phyloP scores from a whole-genome alignment of 306 rosid species.

The Cicer judaicum region DNA sequence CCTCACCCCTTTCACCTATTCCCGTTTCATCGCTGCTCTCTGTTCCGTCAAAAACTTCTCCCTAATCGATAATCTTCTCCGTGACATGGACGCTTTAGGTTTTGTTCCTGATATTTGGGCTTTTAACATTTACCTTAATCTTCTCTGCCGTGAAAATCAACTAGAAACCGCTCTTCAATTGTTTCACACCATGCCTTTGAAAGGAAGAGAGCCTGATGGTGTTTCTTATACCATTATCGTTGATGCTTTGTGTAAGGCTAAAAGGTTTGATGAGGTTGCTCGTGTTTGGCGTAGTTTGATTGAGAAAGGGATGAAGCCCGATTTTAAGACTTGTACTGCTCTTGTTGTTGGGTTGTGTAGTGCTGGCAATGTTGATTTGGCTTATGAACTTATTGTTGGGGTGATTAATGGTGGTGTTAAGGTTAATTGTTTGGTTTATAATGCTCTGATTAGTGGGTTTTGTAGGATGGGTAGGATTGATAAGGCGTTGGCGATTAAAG shows the following conservation, averaged over 20 bases:
- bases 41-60: conserved; percentile 59
- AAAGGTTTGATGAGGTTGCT: conserved; percentile 57
- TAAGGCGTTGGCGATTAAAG: conserved; percentile 71
- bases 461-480: conserved; percentile 69
- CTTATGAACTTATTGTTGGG: conserved; percentile 75
- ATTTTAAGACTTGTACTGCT: conserved; percentile 65
- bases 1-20: conserved; percentile 80
- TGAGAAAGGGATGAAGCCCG: conserved; percentile 62
- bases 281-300: conserved; percentile 67
- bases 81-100: conserved; percentile 69
- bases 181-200: conserved; percentile 54
- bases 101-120: conserved; percentile 87
- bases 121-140: conserved; percentile 72
- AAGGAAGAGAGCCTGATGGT: conserved; percentile 74
- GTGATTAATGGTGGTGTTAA: conserved; percentile 60
- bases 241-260: conserved; percentile 70
- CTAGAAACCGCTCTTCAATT: conserved; percentile 58
- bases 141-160: conserved; percentile 60
- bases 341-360: conserved; percentile 81
- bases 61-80: conserved; percentile 64
- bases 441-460: conserved; percentile 79
- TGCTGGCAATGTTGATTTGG: conserved; percentile 84
- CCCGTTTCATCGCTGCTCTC: conserved; percentile 84
- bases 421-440: conserved; percentile 64
- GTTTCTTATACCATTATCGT: conserved; percentile 72